Percentiles rank a stretch among this genome's conserved stretches.
These are phyloP conservation scores for Boletus subcaerulescens DNA, from an alignment of 768 basidiomycete species.

Conservation along the genomic window DNA sequence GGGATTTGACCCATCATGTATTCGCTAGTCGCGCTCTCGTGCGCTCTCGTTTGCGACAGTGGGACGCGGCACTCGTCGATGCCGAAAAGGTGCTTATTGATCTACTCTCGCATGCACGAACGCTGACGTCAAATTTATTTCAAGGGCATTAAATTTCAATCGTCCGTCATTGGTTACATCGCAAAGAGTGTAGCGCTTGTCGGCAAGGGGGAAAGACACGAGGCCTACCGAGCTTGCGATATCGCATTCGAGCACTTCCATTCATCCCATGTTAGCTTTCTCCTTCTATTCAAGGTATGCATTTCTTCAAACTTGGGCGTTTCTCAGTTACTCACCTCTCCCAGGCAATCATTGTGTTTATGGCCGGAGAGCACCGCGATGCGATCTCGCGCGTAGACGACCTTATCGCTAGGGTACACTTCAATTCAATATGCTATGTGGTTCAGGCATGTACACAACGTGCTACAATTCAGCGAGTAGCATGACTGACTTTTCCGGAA, in stretches of 20 bases:
- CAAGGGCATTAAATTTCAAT: background rate
- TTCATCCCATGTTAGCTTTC: background rate
- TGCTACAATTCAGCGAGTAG: too few relatives aligned
- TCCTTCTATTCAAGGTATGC: background rate
- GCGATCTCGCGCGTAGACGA: background rate
- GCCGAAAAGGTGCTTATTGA: background rate
- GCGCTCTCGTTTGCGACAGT: background rate
- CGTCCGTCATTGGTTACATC: background rate
- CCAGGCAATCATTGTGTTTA: background rate
- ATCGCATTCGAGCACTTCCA: background rate
- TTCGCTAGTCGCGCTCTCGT: background rate
- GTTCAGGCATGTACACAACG: background rate
- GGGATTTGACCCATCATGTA: background rate
- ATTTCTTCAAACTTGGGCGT: background rate
- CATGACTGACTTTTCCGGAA: too few relatives aligned
- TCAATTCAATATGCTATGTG: background rate
- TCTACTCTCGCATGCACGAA: background rate
- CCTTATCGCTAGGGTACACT: background rate
- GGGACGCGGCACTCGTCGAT: background rate
- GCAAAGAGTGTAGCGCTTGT: background rate
- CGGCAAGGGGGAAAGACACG: background rate
- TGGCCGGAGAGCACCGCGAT: background rate
- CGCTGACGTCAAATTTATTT: background rate
- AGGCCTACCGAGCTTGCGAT: background rate
- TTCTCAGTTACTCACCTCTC: too few relatives aligned